Evolutionary conservation across 1,139 yeast species (phyloP).

Genomic region (Debaryomycetaceae sp.): DNA sequence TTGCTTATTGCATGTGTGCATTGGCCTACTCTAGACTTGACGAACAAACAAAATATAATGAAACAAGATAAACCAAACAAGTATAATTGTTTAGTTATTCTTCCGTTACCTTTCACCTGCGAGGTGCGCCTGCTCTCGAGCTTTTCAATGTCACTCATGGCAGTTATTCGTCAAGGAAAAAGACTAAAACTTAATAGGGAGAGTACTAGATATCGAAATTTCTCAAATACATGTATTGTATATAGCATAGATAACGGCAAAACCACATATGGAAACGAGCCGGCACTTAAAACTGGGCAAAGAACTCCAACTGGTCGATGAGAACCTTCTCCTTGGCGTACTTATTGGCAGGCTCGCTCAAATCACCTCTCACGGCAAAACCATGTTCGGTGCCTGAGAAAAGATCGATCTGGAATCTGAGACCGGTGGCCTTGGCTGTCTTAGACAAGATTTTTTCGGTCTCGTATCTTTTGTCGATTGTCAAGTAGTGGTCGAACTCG

Average conservation of each 20-base stretch:
- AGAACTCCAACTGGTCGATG: slow-evolving; percentile 47
- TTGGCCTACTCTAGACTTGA: too few species aligned
- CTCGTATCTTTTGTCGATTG: slow-evolving; percentile 56
- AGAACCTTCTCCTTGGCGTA: slow-evolving; percentile 73
- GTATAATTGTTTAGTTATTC: too few species aligned
- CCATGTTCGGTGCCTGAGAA: slow-evolving; percentile 70
- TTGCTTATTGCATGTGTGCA: not conserved
- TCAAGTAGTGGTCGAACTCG: slow-evolving; percentile 59
- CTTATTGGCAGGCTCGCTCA: slow-evolving; percentile 45
- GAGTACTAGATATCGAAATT: too few species aligned
- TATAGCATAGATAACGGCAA: too few species aligned
- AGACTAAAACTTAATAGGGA: too few species aligned
- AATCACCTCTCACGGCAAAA: slow-evolving; percentile 73
- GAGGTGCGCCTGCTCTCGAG: not conserved
- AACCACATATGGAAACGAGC: too few species aligned
- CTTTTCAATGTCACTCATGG: not conserved
- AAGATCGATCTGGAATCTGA: slow-evolving; percentile 56
- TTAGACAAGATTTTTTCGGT: slow-evolving; percentile 53
- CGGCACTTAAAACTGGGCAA: slow-evolving; percentile 7
- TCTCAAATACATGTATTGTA: too few species aligned
- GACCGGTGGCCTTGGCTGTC: slow-evolving; percentile 22
- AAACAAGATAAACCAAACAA: too few species aligned
- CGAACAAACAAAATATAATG: slow-evolving; percentile 8
- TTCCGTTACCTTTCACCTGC: too few species aligned
- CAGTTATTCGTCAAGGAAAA: too few species aligned